Evolutionary conservation across 1,284 basidiomycete species (phyloP).

Genomic region (Trichosporon faecale): DNA sequence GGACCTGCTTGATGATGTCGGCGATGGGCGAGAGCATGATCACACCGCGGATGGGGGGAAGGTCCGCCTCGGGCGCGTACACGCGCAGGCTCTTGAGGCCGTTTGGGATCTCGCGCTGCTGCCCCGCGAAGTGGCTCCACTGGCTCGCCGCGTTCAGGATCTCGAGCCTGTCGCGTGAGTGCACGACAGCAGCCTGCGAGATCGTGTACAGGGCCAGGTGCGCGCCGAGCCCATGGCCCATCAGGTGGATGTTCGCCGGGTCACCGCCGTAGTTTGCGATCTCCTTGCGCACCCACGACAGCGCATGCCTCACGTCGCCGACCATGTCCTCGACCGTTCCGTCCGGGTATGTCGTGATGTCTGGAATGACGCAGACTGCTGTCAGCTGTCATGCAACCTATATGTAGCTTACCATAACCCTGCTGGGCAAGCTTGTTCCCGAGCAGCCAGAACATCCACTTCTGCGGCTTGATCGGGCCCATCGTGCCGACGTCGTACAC

Average conservation of each 20-base stretch:
- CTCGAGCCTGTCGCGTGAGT: conserved; percentile 29
- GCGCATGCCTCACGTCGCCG: conserved; percentile 25
- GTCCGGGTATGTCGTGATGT: conserved; percentile 31
- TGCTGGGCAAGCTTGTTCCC: conserved; percentile 29
- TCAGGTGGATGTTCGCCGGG: conserved; percentile 41
- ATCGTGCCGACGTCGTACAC: conserved; percentile 32
- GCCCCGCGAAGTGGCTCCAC: conserved; percentile 17
- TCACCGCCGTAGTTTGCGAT: conserved; percentile 41
- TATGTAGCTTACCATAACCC: conserved; percentile 28
- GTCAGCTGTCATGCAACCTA: not conserved
- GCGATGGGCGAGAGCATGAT: conserved; percentile 48
- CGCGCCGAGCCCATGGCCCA: conserved; percentile 49
- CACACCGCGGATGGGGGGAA: conserved; percentile 47
- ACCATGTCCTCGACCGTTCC: conserved; percentile 28
- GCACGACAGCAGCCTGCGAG: conserved; percentile 34
- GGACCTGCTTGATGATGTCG: conserved; percentile 52
- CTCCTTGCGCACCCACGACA: conserved; percentile 27
- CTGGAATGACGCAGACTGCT: conserved; percentile 30
- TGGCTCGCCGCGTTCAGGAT: conserved; percentile 23
- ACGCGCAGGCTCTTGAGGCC: conserved; percentile 36
- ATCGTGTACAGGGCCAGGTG: conserved; percentile 49
- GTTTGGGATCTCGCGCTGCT: conserved; percentile 25
- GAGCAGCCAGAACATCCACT: conserved; percentile 28
- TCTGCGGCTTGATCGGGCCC: conserved; percentile 23
- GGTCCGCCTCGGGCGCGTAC: conserved; percentile 45